phyloP scores from a whole-genome alignment of 2,329 filamentous ascomycete species.

The Phaeomoniella chlamydospora region DNA sequence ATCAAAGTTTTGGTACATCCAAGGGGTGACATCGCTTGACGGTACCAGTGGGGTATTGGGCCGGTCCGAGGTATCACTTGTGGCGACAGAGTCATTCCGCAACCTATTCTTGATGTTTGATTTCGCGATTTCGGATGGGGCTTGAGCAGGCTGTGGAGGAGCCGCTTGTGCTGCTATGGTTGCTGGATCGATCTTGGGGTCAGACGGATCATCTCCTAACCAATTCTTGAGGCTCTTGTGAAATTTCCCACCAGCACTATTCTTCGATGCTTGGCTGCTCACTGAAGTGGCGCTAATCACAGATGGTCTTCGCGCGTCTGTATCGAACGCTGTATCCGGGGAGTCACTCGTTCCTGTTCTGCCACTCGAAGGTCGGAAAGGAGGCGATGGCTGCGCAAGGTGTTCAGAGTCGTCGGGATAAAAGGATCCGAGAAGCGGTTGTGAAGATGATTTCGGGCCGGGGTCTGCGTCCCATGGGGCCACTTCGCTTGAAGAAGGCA shows the following conservation, averaged over 20 bases:
- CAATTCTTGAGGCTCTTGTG: constrained; percentile 78
- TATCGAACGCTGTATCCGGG: constrained; percentile 44
- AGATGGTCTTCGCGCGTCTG: constrained; percentile 71
- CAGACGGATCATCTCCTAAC: constrained; percentile 63
- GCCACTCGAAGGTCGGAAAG: constrained; percentile 45
- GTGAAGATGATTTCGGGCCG: constrained; percentile 2
- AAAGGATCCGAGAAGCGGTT: constrained; percentile 11
- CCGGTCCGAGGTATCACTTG: constrained; percentile 53
- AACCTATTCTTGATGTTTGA: constrained; percentile 52
- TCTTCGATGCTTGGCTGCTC: constrained; percentile 72
- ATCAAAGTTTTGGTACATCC: constrained; percentile 78
- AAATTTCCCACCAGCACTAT: constrained; percentile 53
- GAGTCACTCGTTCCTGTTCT: constrained; percentile 42
- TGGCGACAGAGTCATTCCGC: constrained; percentile 70
- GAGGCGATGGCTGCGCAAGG: constrained; percentile 52
- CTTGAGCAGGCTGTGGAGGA: constrained; percentile 7
- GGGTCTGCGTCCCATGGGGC: constrained; percentile 15
- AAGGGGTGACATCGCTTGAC: constrained; percentile 91
- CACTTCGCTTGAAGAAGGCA: constrained; percentile 13
- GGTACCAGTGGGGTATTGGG: constrained; percentile 70
- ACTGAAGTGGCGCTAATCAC: constrained; percentile 75
- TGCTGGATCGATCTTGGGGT: constrained; percentile 50
- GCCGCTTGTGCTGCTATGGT: constrained; percentile 35
- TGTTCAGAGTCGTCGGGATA: constrained; percentile 22
- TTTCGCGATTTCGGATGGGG: constrained; percentile 30